Evolutionary conservation across 805 yeast species (phyloP), one percentile per base, ranked within the genome.

Genomic region (Lipomyces orientalis): DNA sequence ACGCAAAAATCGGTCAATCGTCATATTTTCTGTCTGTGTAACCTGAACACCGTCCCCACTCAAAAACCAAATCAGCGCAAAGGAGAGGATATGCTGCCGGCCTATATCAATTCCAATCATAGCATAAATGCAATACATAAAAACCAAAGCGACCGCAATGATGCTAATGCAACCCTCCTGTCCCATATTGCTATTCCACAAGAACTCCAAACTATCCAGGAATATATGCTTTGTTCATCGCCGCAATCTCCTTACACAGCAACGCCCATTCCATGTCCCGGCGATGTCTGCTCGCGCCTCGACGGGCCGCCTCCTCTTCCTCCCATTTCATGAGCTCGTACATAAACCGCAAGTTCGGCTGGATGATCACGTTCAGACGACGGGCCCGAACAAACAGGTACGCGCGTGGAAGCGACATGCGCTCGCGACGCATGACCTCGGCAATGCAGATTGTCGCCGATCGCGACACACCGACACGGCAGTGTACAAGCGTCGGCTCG

Each of bases 401-500:
- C 0, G 98, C 97, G 39, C 88, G 81, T 1, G 95, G 88, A 35
- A 94, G 79, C 55, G 87, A 85, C 63, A 91, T 80, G 16, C 85
- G 79, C 62, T 90, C 79, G 54, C 97, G 79, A 72, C 86, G 85
- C 97, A 94, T 93, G 51, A 91, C 94, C 76, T 93, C 98, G 0
- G 97, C 97, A 72, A 94, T 94, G 73, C 96, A 94, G 10, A 94
- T 96, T 0, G 98, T 91, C 0, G 98, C 98, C 2, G 97, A 91
- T 64, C 98, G 81, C 0, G 97, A 91, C 2, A 94, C 98, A 0
- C 98, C 98, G 59, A 92, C 98, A 75, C 97, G 90, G 74, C 98
- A 94, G 77, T 94, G 98, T 10, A 94, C 93, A 68, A 94, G 81
- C 1, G 88, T 86, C 58, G 84, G 74, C 29, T 86, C 86, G 49